Evolutionary conservation across 2,329 filamentous ascomycete genomes (phyloP), one percentile per base, ranked within the genome.

Genomic region (Trichoderma sp.): DNA sequence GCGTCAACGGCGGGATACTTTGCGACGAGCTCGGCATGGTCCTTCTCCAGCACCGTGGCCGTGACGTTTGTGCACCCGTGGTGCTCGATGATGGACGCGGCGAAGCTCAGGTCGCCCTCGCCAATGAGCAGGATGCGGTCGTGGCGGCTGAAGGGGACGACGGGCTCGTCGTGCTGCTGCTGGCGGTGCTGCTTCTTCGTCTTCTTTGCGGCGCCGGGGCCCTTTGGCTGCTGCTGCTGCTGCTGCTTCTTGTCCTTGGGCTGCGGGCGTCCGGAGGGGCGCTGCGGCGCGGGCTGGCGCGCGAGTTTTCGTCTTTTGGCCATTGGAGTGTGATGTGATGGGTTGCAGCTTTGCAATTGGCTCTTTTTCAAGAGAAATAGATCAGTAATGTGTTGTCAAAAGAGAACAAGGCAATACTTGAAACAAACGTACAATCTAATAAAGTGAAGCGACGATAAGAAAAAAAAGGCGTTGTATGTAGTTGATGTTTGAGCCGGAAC

Each of bases 21-120:
- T 67, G 78, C 81, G 12, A 81, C 76, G 1, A 97, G 81, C 59
- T 86, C 84, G 14, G 79, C 78, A 39, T 79, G 74, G 65, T 78
- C 75, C 71, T 79, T 80, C 74, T 93, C 91, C 70, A 85, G 83
- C 17, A 89, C 87, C 2, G 90, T 93, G 44, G 89, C 90, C 0
- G 86, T 89, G 6, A 94, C 75, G 71, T 88, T 81, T 66, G 79
- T 82, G 78, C 88, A 91, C 69, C 80, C 82, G 77, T 92, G 89
- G 71, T 89, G 82, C 61, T 82, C 76, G 60, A 89, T 81, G 2
- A 94, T 81, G 2, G 86, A 88, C 30, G 84, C 83, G 14, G 90
- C 85, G 75, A 93, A 94, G 74, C 89, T 92, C 73, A 95, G 86
- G 76, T 96, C 91, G 69, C 87, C 91, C 74, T 95, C 91, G 71